Evolutionary conservation across 371 early-diverging fungal genomes (phyloP).

Genomic region (Rhizopus stolonifer): DNA sequence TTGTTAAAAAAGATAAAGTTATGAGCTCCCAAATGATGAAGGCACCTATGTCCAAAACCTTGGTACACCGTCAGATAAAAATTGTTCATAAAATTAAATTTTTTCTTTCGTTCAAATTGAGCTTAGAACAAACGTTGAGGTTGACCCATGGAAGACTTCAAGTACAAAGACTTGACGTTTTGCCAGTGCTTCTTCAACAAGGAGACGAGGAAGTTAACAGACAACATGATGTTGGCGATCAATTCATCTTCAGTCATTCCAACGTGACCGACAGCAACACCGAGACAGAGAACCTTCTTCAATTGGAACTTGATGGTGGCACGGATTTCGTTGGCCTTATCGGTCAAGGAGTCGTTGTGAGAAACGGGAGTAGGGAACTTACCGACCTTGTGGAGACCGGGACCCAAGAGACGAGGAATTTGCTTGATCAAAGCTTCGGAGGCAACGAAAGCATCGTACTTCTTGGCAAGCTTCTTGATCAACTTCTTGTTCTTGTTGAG

Average conservation of each 20-base stretch:
- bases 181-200: slow-evolving; percentile 99
- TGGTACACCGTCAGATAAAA: slow-evolving; percentile 37
- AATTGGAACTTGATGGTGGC: slow-evolving; percentile 99
- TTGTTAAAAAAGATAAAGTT: slow-evolving; percentile 1
- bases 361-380: slow-evolving; percentile 98
- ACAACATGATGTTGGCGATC: slow-evolving; percentile 96
- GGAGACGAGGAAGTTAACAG: slow-evolving; percentile 97
- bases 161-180: slow-evolving; percentile 98
- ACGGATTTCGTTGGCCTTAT: slow-evolving; percentile 93
- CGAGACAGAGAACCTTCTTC: slow-evolving; percentile 98
- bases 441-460: slow-evolving; percentile 96
- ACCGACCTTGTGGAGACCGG: slow-evolving; percentile 96
- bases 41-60: slow-evolving; percentile 33
- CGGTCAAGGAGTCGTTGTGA: slow-evolving; percentile 88
- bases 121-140: slow-evolving; percentile 84
- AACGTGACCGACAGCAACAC: slow-evolving; percentile 98
- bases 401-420: slow-evolving; percentile 97
- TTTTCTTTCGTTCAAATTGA: slow-evolving; percentile 1
- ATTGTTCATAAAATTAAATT: not conserved
- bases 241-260: slow-evolving; percentile 95
- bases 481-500: slow-evolving; percentile 99
- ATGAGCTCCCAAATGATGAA: slow-evolving; percentile 42
- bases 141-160: slow-evolving; percentile 98
- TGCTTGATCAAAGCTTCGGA: slow-evolving; percentile 98
- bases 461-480: slow-evolving; percentile 97